Base-by-base conservation (phyloP, 1,139 yeast species). In the Pichia sp. region DNA sequence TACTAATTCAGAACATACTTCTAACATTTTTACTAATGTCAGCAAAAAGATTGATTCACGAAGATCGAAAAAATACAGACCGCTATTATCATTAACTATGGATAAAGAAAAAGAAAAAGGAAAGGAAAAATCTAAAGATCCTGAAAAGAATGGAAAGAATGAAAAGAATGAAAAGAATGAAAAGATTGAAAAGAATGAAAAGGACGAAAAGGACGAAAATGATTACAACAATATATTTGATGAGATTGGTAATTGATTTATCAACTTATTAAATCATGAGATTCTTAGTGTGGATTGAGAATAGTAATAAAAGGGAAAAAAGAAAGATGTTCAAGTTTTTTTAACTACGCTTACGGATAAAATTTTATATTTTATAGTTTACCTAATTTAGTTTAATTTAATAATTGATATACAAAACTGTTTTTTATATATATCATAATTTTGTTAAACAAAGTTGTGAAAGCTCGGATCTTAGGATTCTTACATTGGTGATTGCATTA, bases 391-490 rank as follows among this genome's bases (percentile, higher is more conserved):
- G 41, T 19, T 36, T 36, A 36, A 36, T 18, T 36, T 36, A 19
- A 36, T 36, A 19, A 36, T 18, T 34, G 38, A 10, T 34, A 36
- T 19, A 36, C 41, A 36, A 36, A n/a, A n/a, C 9, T 9, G 1
- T 36, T 18, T 11, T 18, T 11, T 18, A 18, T 25, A 38, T 18
- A 13, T 2, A 38, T 28, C 30, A 46, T 44, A 53, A 47, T 34
- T 45, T 51, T 47, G 52, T 54, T 48, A 58, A 42, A 36, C 65
- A 62, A 46, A 59, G 64, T 13, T 57, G 54, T 58, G 77, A 77
- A 16, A 80, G 61, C 60, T 78, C 80, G 25, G 71, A 67, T 56
- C 84, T 69, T n/a, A 80, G 66, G 27, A 63, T 58, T 44, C 67
- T 68, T 1, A 84, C 72, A 72, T 74, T 71, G 14, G 59, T 60